Percentiles rank a stretch among this genome's conserved stretches.
Evolutionary conservation across 768 basidiomycete genomes (phyloP).

Genomic region (Cytidiella melzeri): DNA sequence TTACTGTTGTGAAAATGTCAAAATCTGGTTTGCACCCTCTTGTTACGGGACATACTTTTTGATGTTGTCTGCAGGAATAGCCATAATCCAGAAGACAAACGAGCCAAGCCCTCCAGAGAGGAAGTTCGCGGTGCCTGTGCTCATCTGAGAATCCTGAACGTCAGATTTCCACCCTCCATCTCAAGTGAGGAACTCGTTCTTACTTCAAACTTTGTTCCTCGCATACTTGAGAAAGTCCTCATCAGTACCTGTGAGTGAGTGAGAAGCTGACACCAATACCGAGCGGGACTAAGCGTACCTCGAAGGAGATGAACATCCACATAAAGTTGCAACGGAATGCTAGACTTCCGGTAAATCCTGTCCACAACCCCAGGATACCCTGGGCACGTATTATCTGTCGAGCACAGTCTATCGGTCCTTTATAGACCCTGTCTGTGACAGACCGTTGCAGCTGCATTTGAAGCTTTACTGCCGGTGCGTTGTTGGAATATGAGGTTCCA

Average conservation of each 20-base stretch:
- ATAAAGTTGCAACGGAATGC: slow-evolving; percentile 71
- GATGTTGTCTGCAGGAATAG: slow-evolving; percentile 72
- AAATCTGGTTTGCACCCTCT: slow-evolving; percentile 1
- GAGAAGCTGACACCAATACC: neutral
- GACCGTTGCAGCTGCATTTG: slow-evolving; percentile 58
- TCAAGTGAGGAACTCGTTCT: too few species aligned
- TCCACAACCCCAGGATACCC: slow-evolving; percentile 65
- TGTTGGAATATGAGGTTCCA: slow-evolving; percentile 9
- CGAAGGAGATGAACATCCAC: slow-evolving; percentile 73
- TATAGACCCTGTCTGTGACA: slow-evolving; percentile 48
- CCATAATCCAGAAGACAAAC: slow-evolving; percentile 62
- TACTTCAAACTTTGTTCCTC: slow-evolving; percentile 5
- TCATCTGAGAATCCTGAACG: slow-evolving; percentile 51
- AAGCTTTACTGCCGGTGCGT: slow-evolving; percentile 43
- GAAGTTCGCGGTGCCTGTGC: slow-evolving; percentile 55
- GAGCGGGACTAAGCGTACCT: slow-evolving; percentile 36
- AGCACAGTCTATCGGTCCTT: slow-evolving; percentile 60
- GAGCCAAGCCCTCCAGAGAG: slow-evolving; percentile 57
- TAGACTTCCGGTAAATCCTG: slow-evolving; percentile 68
- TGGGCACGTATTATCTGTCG: slow-evolving; percentile 56
- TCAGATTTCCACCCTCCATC: too few species aligned
- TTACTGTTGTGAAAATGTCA: slow-evolving; percentile 33
- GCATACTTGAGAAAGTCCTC: slow-evolving; percentile 2
- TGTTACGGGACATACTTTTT: slow-evolving; percentile 55
- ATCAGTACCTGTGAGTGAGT: slow-evolving; percentile 13